Conservation (phyloP, 345 rosid species). For the Syzygium jambos region DNA sequence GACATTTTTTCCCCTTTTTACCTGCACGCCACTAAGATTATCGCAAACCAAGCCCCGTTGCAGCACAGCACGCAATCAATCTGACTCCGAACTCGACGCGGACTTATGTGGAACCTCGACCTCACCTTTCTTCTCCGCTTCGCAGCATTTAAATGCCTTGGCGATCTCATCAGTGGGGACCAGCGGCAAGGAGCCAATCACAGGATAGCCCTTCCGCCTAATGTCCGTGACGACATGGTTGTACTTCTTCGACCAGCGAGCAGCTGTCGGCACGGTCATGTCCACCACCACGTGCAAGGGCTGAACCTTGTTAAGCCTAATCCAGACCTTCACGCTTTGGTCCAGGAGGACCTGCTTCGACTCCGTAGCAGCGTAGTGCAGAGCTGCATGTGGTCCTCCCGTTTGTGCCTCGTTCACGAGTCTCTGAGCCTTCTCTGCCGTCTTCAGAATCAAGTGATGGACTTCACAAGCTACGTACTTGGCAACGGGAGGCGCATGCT, state of each 20-base stretch:
- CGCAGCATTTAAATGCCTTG: slow-evolving; percentile 38
- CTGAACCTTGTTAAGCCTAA: slow-evolving; percentile 34
- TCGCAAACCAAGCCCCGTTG: not conserved
- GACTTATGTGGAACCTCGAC: slow-evolving; percentile 4
- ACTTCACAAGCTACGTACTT: slow-evolving; percentile 40
- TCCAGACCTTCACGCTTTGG: slow-evolving; percentile 50
- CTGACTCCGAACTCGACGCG: slow-evolving; percentile 40
- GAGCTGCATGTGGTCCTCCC: slow-evolving; percentile 59
- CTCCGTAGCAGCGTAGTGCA: slow-evolving; percentile 35
- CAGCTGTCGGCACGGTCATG: slow-evolving; percentile 48
- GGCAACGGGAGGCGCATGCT: slow-evolving; percentile 65
- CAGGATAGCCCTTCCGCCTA: slow-evolving; percentile 49
- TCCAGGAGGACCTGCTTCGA: slow-evolving; percentile 38
- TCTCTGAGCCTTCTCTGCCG: slow-evolving; percentile 36
- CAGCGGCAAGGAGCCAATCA: slow-evolving; percentile 45
- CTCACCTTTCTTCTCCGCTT: slow-evolving; percentile 25
- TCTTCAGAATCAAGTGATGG: slow-evolving; percentile 19
- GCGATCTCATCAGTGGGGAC: slow-evolving; percentile 64
- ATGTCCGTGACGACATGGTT: slow-evolving; percentile 32
- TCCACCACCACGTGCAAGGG: slow-evolving; percentile 39
- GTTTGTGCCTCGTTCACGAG: slow-evolving; percentile 42
- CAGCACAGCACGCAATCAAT: slow-evolving; percentile 8
- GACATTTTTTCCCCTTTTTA: not conserved
- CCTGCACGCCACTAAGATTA: not conserved
- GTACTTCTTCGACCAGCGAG: slow-evolving; percentile 41